Conservation (phyloP, 176 grass and related monocot species). For the Alloteropsis semialata region DNA sequence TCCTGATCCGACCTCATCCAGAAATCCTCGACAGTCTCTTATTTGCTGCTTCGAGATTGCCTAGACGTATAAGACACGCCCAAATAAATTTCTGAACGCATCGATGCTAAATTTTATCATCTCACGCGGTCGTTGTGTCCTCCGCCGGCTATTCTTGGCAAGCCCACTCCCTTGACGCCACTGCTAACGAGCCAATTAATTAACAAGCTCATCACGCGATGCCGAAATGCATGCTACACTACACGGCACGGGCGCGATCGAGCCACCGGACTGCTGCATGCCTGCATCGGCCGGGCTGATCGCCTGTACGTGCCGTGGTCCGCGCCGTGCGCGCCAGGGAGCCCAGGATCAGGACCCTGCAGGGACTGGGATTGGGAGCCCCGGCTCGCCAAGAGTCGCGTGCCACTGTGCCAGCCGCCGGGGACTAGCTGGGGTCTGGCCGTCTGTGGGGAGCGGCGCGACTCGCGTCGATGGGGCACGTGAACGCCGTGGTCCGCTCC, state of each 20-base stretch:
- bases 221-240: no score
- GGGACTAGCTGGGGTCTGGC: no score
- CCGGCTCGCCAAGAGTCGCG: background rate
- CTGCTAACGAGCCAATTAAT: no score
- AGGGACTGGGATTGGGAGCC: no score
- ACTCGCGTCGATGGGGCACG: background rate
- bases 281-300: no score
- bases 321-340: background rate
- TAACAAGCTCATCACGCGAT: no score
- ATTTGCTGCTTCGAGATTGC: background rate
- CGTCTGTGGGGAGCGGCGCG: background rate
- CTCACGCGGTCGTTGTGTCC: background rate
- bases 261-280: background rate
- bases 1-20: no score
- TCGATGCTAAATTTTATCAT: background rate
- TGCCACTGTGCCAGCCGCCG: constrained; percentile 14
- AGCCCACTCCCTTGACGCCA: background rate
- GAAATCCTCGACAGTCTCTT: no score
- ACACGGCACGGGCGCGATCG: background rate
- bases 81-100: background rate
- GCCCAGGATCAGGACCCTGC: background rate
- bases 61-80: background rate
- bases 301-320: background rate
- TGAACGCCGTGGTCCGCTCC: constrained; percentile 37
- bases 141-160: background rate